Evolutionary conservation across 129 eudicot species (phyloP).

Genomic region (Flaveria robusta): DNA sequence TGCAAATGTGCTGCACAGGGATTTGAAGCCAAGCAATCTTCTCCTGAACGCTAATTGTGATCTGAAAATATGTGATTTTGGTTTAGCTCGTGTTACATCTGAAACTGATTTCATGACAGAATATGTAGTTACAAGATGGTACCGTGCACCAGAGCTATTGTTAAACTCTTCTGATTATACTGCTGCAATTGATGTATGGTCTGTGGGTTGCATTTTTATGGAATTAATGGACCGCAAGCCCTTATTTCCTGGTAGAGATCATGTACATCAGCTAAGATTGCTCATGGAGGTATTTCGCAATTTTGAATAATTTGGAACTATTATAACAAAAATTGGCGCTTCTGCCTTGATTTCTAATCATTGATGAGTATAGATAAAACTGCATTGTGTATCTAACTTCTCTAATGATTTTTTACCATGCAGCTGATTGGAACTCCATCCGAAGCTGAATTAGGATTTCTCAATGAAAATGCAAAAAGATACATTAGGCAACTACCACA

Average conservation of each 20-base stretch:
- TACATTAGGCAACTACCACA: constrained; percentile 80
- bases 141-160: constrained; percentile 91
- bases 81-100: constrained; percentile 93
- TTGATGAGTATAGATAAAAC: background rate
- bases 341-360: background rate
- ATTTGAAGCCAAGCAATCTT: constrained; percentile 94
- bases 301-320: background rate
- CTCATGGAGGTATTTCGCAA: constrained; percentile 69
- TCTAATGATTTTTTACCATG: constrained; percentile 22
- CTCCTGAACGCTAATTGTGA: constrained; percentile 88
- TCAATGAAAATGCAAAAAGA: constrained; percentile 80
- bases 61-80: constrained; percentile 88
- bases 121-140: constrained; percentile 94
- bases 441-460: constrained; percentile 76
- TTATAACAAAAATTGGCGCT: background rate
- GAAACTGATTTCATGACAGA: constrained; percentile 91
- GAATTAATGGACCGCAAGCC: constrained; percentile 90
- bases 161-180: constrained; percentile 81
- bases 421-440: constrained; percentile 95
- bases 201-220: constrained; percentile 95
- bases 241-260: constrained; percentile 88
- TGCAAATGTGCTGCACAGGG: constrained; percentile 90
- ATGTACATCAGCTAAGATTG: constrained; percentile 80
- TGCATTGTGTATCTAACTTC: background rate
- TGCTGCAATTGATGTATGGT: constrained; percentile 93